A percentile compares a stretch with the other conserved stretches of the same genome.
phyloP scores from a whole-genome alignment of 371 early-diverging fungal genomes.

The Funneliformis caledonium region DNA sequence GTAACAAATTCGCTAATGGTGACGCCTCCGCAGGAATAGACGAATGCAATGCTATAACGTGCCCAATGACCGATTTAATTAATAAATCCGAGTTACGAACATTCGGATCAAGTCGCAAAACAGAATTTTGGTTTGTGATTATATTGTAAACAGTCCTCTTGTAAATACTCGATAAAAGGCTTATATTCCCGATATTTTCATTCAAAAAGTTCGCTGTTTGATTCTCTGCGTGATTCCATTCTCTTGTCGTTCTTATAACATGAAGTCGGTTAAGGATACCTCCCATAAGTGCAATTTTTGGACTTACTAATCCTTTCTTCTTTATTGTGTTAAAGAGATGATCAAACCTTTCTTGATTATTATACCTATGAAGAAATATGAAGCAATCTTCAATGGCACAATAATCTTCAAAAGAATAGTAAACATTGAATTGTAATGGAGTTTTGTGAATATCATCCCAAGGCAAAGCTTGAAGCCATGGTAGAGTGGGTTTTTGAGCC shows the following conservation, averaged over 20 bases:
- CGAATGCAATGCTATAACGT: slow-evolving; percentile 26
- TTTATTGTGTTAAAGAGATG: not conserved
- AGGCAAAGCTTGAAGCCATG: slow-evolving; percentile 11
- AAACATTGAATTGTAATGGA: slow-evolving; percentile 20
- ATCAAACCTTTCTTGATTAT: not conserved
- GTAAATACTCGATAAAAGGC: not conserved
- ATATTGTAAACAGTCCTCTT: not conserved
- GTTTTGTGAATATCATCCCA: slow-evolving; percentile 3
- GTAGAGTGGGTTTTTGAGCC: not conserved
- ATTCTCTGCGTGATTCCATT: slow-evolving; percentile 2
- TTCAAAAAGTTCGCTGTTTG: not conserved
- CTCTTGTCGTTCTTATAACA: not conserved
- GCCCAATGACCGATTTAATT: slow-evolving; percentile 21
- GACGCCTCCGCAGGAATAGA: not conserved
- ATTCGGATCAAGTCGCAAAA: slow-evolving; percentile 3
- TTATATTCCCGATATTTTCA: not conserved
- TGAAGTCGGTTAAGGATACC: not conserved
- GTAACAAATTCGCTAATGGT: slow-evolving; percentile 22
- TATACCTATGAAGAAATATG: not conserved
- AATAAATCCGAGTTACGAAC: slow-evolving; percentile 10
- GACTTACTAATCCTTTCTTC: not conserved
- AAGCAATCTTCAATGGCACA: not conserved
- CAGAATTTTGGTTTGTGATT: not conserved
- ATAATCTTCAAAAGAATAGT: slow-evolving; percentile 3
- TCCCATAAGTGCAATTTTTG: slow-evolving; percentile 1